Evolutionary conservation across 2,329 filamentous ascomycete species (phyloP), one percentile per base, ranked within the genome.

Genomic region (Verticillium isaacii): DNA sequence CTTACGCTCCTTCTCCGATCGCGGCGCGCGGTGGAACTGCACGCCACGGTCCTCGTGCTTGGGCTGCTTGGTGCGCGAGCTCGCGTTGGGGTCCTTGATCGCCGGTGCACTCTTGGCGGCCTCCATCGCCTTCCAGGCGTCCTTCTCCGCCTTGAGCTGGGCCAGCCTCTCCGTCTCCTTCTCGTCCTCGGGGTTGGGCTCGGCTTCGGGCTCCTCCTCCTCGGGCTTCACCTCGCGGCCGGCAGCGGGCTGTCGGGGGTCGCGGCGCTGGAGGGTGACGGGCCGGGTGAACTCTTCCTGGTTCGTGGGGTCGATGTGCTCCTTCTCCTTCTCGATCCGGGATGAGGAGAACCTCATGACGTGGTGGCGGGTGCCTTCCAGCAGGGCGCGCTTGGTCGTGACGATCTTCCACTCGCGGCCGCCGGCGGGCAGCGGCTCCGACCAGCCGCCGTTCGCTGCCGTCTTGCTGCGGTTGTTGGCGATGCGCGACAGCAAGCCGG

Each of bases 91-190:
- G 11, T 85, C 85, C 63, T 88, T 89, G 32, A 85, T 82, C 1
- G 91, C 89, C 0, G 95, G 95, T 0, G 95, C 95, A 70, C 99
- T 98, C 75, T 96, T 92, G 37, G 95, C 93, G 70, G 94, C 83
- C 68, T 97, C 95, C 41, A 92, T 85, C 19, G 94, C 93, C 23
- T 91, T 88, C 72, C 96, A 90, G 32, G 91, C 91, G 65, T 96
- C 92, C 60, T 91, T 88, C 66, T 96, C 92, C 0, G 89, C 90
- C 73, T 91, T 87, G 25, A 81, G 17, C 68, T 93, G 90, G 39
- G 92, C 90, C 60, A 88, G 73, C 60, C 83, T 82, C 67, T 90
- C 87, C 39, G 82, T 77, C 65, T 88, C 87, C 64, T 85, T 83
- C 32, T 82, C 82, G 63, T 87, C 84, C 1, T 81, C 73, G 0